Evolutionary conservation across 1,284 basidiomycete genomes (phyloP), one percentile per base, ranked within the genome.

Genomic region (Ceraceosorus bombacis): DNA sequence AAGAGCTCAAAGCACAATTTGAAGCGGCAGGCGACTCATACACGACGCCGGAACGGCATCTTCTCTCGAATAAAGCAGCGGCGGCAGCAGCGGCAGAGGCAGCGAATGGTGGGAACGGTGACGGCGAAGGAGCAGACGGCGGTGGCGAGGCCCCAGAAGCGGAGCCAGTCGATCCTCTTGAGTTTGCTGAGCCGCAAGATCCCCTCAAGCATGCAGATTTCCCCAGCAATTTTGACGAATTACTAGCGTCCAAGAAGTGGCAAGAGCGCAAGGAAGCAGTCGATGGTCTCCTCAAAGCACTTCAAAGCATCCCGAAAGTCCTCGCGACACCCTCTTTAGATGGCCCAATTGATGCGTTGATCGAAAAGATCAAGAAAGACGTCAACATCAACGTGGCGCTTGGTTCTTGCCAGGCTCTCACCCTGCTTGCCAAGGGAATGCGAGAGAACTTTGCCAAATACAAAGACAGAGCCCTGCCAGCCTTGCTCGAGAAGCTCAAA

Each of bases 341-440:
- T 9, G 87, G 89, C 41, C 79, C 93, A 40, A 81, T 85, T 10
- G 88, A 86, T 71, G 85, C 86, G 0, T 79, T 97, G 27, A 89
- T 90, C 0, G 82, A 84, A 40, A 86, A 90, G 62, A 86, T 97
- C 70, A 85, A 89, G 59, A 85, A 85, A 66, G 95, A 99, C 77
- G 88, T 90, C 39, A 98, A 98, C 78, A 88, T 98, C 73, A 90
- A 90, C 70, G 97, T 95, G 75, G 94, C 97, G 55, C 88, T 91
- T 72, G 84, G 85, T 41, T 90, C 92, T 0, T 88, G 92, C 27
- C 85, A 85, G 56, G 88, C 91, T 69, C 79, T 97, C 63, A 91
- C 94, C 69, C 86, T 85, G 5, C 81, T 98, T 51, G 91, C 92
- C 5, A 88, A 86, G 69, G 91, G 89, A 13, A 80, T 97, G 70